These are phyloP conservation scores for Stephanodiscus minutulus DNA, from an alignment of 108 stramenopile genomes.

Conservation along the genomic window DNA sequence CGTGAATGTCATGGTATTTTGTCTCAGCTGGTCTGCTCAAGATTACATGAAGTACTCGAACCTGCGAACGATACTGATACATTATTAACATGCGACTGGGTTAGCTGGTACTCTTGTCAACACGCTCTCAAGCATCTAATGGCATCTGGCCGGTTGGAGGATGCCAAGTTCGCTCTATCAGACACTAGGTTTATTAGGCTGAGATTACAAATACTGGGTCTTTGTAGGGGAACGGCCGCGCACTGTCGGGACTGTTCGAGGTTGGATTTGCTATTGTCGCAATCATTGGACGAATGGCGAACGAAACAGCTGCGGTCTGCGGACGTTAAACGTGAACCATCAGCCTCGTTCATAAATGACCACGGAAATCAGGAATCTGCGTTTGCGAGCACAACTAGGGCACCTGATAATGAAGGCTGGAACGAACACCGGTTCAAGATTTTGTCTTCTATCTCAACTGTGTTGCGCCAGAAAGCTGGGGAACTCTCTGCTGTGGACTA, in stretches of 20 bases:
- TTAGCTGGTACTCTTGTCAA: slow-evolving; percentile 33
- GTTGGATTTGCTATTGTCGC: slow-evolving; percentile 9
- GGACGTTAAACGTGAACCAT: slow-evolving; percentile 1
- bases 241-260: slow-evolving; percentile 33
- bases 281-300: slow-evolving; percentile 10
- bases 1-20: slow-evolving; percentile 37
- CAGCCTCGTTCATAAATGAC: slow-evolving; percentile 1
- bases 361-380: neutral
- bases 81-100: neutral
- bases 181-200: slow-evolving; percentile 20
- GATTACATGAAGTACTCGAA: slow-evolving; percentile 15
- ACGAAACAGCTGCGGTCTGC: slow-evolving; percentile 17
- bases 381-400: neutral
- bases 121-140: slow-evolving; percentile 33
- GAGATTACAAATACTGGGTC: slow-evolving; percentile 32
- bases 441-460: slow-evolving; percentile 20
- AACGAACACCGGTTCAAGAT: slow-evolving; percentile 17
- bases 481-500: slow-evolving; percentile 9
- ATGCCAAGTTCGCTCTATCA: slow-evolving; percentile 19
- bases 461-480: slow-evolving; percentile 21
- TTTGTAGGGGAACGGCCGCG: slow-evolving; percentile 8
- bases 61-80: slow-evolving; percentile 1
- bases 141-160: slow-evolving; percentile 9
- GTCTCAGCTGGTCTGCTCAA: slow-evolving; percentile 12
- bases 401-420: neutral